Percentiles rank a stretch among this genome's conserved stretches.
Conservation (phyloP, 2,329 filamentous ascomycete genomes). For the Rhinocladiella mackenziei region DNA sequence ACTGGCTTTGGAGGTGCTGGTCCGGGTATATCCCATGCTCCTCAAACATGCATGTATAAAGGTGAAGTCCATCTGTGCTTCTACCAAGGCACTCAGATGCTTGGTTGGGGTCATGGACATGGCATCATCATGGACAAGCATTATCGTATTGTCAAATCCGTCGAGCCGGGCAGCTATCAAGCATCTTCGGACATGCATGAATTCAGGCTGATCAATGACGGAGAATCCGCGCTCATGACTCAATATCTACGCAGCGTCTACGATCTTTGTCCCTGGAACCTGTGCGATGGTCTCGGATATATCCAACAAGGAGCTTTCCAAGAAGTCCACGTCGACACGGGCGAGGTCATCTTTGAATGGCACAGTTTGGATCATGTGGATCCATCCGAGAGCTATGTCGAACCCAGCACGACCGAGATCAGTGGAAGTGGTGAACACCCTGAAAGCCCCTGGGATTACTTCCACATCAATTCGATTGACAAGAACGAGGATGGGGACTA, state of each 20-base stretch:
- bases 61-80: slow-evolving; percentile 50
- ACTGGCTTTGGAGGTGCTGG: slow-evolving; percentile 48
- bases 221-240: slow-evolving; percentile 40
- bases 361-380: slow-evolving; percentile 55
- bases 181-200: slow-evolving; percentile 50
- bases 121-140: slow-evolving; percentile 51
- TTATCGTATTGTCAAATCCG: slow-evolving; percentile 48
- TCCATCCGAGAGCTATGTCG: slow-evolving; percentile 46
- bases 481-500: slow-evolving; percentile 42
- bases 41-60: slow-evolving; percentile 49
- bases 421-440: slow-evolving; percentile 48
- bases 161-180: slow-evolving; percentile 37
- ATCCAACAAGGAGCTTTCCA: slow-evolving; percentile 52
- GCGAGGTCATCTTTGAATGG: slow-evolving; percentile 58
- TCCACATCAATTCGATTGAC: slow-evolving; percentile 44
- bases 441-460: slow-evolving; percentile 45
- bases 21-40: slow-evolving; percentile 48
- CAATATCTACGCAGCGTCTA: slow-evolving; percentile 43
- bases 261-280: slow-evolving; percentile 45
- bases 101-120: slow-evolving; percentile 51
- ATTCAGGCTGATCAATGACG: slow-evolving; percentile 46
- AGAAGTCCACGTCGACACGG: slow-evolving; percentile 51
- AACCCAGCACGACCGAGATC: slow-evolving; percentile 42
- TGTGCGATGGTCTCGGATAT: slow-evolving; percentile 46
- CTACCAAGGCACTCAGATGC: slow-evolving; percentile 50